A percentile compares a stretch with the other conserved stretches of the same genome.
Evolutionary conservation across 768 basidiomycete species (phyloP).

Genomic region (Hericium coralloides): DNA sequence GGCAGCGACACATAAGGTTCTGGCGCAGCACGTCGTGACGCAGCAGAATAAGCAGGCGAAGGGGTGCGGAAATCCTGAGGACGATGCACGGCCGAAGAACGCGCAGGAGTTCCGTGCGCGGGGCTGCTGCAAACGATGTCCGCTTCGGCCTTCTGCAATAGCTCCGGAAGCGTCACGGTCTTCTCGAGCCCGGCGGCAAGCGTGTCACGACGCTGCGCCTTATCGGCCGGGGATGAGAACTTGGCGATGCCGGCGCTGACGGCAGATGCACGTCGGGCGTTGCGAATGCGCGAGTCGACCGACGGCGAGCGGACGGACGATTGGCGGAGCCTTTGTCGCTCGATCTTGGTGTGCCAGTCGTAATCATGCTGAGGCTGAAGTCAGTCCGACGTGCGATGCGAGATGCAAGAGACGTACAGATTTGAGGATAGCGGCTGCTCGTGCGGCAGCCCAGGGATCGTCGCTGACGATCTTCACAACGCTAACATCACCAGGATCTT

Average conservation of each 20-base stretch:
- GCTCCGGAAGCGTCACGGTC: constrained; percentile 40
- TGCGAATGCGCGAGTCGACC: constrained; percentile 25
- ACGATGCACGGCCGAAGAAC: too few species aligned
- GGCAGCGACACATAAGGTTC: background rate
- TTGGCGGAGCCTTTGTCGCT: constrained; percentile 18
- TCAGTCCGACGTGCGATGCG: background rate
- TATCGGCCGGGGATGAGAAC: background rate
- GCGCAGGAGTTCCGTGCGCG: constrained; percentile 1
- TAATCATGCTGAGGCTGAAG: constrained; percentile 60
- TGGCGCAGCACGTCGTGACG: background rate
- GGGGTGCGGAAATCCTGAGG: constrained; percentile 9
- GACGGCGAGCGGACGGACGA: constrained; percentile 18
- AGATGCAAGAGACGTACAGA: constrained; percentile 41
- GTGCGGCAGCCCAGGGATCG: constrained; percentile 79
- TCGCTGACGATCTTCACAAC: constrained; percentile 79
- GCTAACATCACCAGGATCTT: constrained; percentile 44
- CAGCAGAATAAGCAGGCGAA: constrained; percentile 3
- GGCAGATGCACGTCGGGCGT: constrained; percentile 7
- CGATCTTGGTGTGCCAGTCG: constrained; percentile 61
- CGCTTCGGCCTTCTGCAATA: constrained; percentile 54
- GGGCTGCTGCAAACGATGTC: constrained; percentile 13
- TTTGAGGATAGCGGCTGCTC: constrained; percentile 90
- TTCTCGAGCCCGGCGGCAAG: constrained; percentile 42
- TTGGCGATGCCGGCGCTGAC: constrained; percentile 11
- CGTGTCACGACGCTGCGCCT: background rate